Base-by-base conservation (phyloP, 2,329 filamentous ascomycete genomes). In the Pyricularia sp. region DNA sequence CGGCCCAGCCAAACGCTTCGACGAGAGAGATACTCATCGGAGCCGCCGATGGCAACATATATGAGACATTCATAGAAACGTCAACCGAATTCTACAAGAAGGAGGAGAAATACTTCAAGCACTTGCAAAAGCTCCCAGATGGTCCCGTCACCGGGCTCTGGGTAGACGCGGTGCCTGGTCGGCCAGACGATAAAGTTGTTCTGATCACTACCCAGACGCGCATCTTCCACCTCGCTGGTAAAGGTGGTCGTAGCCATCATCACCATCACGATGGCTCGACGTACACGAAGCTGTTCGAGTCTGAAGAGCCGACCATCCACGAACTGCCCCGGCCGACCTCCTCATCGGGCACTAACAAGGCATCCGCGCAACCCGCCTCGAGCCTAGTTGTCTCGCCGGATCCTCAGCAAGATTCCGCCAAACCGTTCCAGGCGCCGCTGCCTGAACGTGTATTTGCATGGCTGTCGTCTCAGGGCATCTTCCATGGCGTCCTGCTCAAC, bases 11-110 rank as follows among this genome's bases (percentile, higher is more conserved):
- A 4, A 98, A 94, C 10, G 92, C 94, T 3, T 97, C 93, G 1
- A 99, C 95, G 3, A 86, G 95, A 69, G 95, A 99, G 82, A 98
- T 99, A 55, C 82, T 99, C 10, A 80, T 99, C 36, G 95, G 95
- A 42, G 90, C 93, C 11, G 88, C 92, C n/a, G 95, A 98, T 79
- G 95, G 95, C 30, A 95, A 93, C 78, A 88, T 99, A 36, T 98
- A 97, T 79, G 95, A 99, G 79, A 90, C 90, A 23, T 98, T 93
- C 75, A 94, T 99, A 75, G 95, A 99, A 78, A 93, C 93, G 3
- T 92, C 93, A 17, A 93, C 91, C 66, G 95, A 98, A 77, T 97
- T 97, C 80, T 98, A 97, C 79, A 88, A 93, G 73, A 91, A 94
- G 76, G 94, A 98, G 78, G 95, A 99, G 78, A 93, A 93, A 79